phyloP scores from a whole-genome alignment of 345 rosid species.

The Syzygium oleosum region DNA sequence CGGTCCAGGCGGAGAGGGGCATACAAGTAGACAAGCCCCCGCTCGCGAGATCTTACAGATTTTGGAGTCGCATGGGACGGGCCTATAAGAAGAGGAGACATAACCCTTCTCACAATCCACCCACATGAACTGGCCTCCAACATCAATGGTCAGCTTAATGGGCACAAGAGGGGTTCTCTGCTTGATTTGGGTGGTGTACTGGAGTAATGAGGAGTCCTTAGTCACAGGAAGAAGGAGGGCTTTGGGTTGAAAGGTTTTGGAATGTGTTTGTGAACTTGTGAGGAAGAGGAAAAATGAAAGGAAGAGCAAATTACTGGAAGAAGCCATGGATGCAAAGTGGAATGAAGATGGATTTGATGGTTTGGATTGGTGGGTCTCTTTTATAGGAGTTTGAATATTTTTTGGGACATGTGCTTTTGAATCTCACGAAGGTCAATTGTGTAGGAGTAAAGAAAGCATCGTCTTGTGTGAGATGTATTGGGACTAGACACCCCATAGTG shows the following conservation, averaged over 20 bases:
- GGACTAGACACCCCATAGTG: neutral
- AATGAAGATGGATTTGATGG: neutral
- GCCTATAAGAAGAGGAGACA: neutral
- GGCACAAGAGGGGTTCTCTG: neutral
- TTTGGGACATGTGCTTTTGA: neutral
- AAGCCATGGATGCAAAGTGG: neutral
- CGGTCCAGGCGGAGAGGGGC: neutral
- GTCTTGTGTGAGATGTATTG: neutral
- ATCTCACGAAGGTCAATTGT: neutral
- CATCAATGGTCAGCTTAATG: neutral
- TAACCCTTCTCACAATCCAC: neutral
- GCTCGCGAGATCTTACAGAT: neutral
- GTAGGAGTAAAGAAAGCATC: neutral
- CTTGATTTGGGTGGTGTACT: neutral
- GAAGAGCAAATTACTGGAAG: neutral
- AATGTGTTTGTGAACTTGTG: neutral
- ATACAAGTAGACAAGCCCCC: neutral
- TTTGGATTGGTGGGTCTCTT: neutral
- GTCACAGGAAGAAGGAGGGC: neutral
- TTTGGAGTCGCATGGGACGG: neutral
- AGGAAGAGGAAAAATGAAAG: neutral
- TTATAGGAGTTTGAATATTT: neutral
- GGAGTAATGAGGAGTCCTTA: neutral
- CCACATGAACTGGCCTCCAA: neutral
- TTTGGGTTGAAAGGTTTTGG: neutral